Evolutionary conservation across 148 eudicot genomes (phyloP), one percentile per base, ranked within the genome.

Genomic region (Cornus controversa): DNA sequence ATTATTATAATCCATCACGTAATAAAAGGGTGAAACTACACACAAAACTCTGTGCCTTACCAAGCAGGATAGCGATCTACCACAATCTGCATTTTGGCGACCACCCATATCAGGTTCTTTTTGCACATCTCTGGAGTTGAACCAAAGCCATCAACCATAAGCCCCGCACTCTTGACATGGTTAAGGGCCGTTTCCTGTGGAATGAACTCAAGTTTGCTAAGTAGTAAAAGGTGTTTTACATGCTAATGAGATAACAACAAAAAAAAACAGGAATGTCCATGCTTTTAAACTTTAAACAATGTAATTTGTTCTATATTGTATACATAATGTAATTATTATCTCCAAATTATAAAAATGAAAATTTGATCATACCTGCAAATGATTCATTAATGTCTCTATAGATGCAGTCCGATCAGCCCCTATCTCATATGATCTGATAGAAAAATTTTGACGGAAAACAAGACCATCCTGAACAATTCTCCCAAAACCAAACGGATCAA

Each of bases 331-430:
- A 7, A 36, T 10, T 62, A 60, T 28, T 36, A 6, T 63, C 16
- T 37, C 16, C 13, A 36, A 5, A 74, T 14, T 15, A 74, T 10
- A 8, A 26, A 40, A 6, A 62, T 24, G 3, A 67, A 23, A 10
- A 23, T 69, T 73, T 63, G 50, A 76, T 58, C 25, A 26, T 82
- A 93, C 98, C 98, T 94, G 98, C 60, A 94, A 82, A 88, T 94
- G 96, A 86, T 94, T 94, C 98, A 94, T 91, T 77, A 94, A 69
- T 62, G 98, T 94, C 72, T 94, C 98, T 77, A 94, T 87, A 70
- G 98, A 94, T 36, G 96, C 96, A 66, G 94, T 94, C 36, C 87
- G 86, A 84, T 94, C 98, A 20, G 98, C 93, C 57, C 96, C 98
- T 83, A 94, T 90, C 86, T 94, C 98, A 90, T 91, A 94, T 0